These are phyloP conservation scores for Eimeria brunetti DNA, from an alignment of 169 alveolate species.

Conservation along the genomic window DNA sequence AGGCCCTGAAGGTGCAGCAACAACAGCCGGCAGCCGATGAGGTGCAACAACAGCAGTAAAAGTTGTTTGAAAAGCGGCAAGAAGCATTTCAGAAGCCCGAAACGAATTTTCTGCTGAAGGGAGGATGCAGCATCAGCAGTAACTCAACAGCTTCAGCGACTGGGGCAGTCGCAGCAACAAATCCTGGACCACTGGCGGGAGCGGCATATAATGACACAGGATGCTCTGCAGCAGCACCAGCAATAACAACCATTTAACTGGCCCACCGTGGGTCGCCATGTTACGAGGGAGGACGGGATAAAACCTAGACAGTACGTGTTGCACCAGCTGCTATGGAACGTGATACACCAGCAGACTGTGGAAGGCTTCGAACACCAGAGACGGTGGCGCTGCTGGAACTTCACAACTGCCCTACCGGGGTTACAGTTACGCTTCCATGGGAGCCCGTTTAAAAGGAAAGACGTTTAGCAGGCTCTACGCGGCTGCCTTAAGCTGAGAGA, in stretches of 20 bases:
- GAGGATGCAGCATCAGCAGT: slow-evolving; percentile 18
- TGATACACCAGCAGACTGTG: slow-evolving; percentile 2
- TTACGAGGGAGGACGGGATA: slow-evolving; percentile 28
- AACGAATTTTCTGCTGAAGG: slow-evolving; percentile 1
- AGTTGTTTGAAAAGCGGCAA: slow-evolving; percentile 17
- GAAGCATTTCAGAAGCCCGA: slow-evolving; percentile 7
- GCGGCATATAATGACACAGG: slow-evolving; percentile 3
- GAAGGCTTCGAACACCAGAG: background rate
- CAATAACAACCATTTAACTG: background rate
- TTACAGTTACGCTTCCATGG: slow-evolving; percentile 1
- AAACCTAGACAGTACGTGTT: too few species aligned
- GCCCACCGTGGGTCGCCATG: slow-evolving; percentile 11
- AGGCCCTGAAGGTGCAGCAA: slow-evolving; percentile 20
- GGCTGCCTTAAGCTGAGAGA: slow-evolving; percentile 60
- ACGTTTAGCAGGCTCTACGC: slow-evolving; percentile 12
- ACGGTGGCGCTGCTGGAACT: slow-evolving; percentile 20
- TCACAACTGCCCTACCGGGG: background rate
- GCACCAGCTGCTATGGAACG: too few species aligned
- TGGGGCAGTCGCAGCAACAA: slow-evolving; percentile 46
- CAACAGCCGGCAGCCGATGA: slow-evolving; percentile 49
- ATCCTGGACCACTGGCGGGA: slow-evolving; percentile 36
- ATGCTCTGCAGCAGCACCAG: slow-evolving; percentile 39
- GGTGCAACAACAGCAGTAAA: slow-evolving; percentile 27
- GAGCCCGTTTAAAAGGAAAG: background rate
- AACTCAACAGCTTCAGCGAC: slow-evolving; percentile 30